Percentiles rank a stretch among this genome's conserved stretches.
These are phyloP conservation scores for Puccinia triticina DNA, from an alignment of 1,284 basidiomycete genomes.

Conservation along the genomic window DNA sequence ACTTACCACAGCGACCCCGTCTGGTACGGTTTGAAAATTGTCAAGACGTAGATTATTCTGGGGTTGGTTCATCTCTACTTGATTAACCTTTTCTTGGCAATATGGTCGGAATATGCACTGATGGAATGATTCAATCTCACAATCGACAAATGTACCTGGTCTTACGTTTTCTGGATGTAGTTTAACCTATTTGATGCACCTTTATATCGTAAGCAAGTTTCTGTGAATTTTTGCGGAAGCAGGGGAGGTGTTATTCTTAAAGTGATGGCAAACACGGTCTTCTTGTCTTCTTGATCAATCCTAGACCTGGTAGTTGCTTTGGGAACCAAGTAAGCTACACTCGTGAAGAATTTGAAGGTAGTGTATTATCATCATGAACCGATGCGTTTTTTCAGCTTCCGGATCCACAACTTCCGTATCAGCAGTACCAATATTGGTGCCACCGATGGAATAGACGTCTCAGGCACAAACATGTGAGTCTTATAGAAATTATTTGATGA, in stretches of 20 bases:
- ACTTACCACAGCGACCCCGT: constrained; percentile 26
- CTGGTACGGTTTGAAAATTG: constrained; percentile 35
- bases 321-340: constrained; percentile 20
- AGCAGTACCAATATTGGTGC: constrained; percentile 21
- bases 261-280: not conserved
- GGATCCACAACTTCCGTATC: constrained; percentile 40
- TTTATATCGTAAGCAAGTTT: constrained; percentile 1
- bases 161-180: not conserved
- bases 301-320: constrained; percentile 28
- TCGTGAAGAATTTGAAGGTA: not conserved
- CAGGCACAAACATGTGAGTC: constrained; percentile 35
- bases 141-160: not conserved
- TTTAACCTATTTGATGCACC: constrained; percentile 35
- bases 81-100: not conserved
- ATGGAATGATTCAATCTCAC: not conserved
- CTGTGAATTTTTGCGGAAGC: not conserved
- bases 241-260: not conserved
- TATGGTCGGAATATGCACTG: not conserved
- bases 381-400: constrained; percentile 3
- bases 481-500: not conserved
- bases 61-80: constrained; percentile 12
- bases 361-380: not conserved
- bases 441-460: constrained; percentile 40
- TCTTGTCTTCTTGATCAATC: not conserved
- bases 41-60: constrained; percentile 41